phyloP scores from a whole-genome alignment of 176 grass and related monocot species.

The Phragmites australis region DNA sequence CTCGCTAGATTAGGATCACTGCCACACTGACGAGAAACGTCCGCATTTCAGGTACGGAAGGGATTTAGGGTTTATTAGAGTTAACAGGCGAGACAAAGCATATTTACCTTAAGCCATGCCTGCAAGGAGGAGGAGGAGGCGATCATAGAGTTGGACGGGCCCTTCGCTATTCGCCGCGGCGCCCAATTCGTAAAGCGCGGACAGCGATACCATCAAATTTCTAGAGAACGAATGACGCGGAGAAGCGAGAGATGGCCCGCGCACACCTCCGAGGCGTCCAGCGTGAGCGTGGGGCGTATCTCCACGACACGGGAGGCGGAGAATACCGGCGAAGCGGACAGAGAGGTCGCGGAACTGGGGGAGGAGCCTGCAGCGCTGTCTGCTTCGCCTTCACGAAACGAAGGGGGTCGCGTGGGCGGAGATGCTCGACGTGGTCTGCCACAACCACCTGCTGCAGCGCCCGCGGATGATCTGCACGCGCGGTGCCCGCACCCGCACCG shows the following conservation, averaged over 20 bases:
- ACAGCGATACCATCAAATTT: conserved; percentile 23
- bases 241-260: conserved; percentile 35
- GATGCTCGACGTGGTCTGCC: neutral
- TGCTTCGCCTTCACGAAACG: neutral
- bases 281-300: neutral
- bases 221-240: neutral
- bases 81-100: neutral
- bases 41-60: neutral
- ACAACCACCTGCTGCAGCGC: neutral
- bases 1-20: conserved; percentile 32
- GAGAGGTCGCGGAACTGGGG: neutral
- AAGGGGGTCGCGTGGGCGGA: neutral
- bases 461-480: neutral
- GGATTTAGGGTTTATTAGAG: neutral
- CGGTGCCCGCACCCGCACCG: neutral
- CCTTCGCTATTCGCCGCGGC: neutral
- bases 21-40: conserved; percentile 21
- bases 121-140: conserved; percentile 19
- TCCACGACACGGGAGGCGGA: neutral
- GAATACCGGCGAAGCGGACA: neutral
- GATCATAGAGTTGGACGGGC: conserved; percentile 19
- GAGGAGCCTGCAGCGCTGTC: neutral
- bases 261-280: conserved; percentile 58
- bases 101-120: conserved; percentile 42
- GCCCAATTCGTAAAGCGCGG: neutral